A percentile compares a stretch with the other conserved stretches of the same genome.
Conservation (phyloP, 768 basidiomycete genomes). For the Mycena leptocephala region DNA sequence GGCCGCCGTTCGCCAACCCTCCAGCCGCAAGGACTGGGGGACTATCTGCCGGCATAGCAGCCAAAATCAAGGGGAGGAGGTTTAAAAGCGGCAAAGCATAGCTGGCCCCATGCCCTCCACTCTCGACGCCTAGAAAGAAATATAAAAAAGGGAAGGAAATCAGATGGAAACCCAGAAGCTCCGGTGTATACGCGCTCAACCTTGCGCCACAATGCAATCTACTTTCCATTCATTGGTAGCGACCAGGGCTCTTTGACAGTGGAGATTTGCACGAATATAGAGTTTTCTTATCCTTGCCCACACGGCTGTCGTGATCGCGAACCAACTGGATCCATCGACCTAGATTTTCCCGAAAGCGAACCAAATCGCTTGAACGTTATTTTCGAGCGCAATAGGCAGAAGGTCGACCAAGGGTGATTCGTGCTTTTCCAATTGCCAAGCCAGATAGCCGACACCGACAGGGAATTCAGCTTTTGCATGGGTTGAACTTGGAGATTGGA, state of each 20-base stretch:
- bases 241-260: slow-evolving; percentile 71
- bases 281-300: slow-evolving; percentile 59
- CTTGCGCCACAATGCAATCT: slow-evolving; percentile 87
- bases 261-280: slow-evolving; percentile 78
- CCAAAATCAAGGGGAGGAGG: slow-evolving; percentile 71
- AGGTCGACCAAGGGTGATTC: slow-evolving; percentile 56
- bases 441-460: slow-evolving; percentile 84
- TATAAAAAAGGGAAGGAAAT: slow-evolving; percentile 2
- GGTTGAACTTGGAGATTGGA: slow-evolving; percentile 45
- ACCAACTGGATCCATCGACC: slow-evolving; percentile 74
- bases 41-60: slow-evolving; percentile 55
- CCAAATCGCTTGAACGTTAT: slow-evolving; percentile 79
- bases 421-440: slow-evolving; percentile 77
- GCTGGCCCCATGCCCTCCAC: slow-evolving; percentile 82
- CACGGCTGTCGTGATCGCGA: slow-evolving; percentile 66
- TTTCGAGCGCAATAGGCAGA: slow-evolving; percentile 67
- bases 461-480: slow-evolving; percentile 57
- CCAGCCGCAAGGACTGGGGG: slow-evolving; percentile 83
- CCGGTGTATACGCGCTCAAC: slow-evolving; percentile 52
- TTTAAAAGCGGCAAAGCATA: slow-evolving; percentile 73
- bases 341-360: slow-evolving; percentile 79
- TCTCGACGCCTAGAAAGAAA: slow-evolving; percentile 73
- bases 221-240: slow-evolving; percentile 80
- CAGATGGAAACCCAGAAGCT: background rate
- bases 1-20: slow-evolving; percentile 76